Evolutionary conservation across 169 alveolate species (phyloP).

Genomic region (Perkinsus marinus): DNA sequence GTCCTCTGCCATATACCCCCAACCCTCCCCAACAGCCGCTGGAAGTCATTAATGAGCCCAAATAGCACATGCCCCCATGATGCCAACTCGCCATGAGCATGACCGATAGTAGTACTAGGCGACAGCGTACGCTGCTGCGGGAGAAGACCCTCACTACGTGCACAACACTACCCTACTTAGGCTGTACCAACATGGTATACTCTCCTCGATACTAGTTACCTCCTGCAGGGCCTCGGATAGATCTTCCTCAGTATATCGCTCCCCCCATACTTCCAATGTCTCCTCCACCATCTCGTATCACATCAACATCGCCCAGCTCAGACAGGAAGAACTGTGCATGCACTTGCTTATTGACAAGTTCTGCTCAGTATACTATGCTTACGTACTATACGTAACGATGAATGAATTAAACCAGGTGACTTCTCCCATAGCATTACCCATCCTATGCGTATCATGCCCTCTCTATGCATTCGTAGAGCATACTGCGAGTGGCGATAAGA

Average conservation of each 20-base stretch:
- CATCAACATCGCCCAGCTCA: not conserved
- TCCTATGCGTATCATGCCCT: not conserved
- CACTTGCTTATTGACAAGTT: not conserved
- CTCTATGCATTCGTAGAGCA: not conserved
- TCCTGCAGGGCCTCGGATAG: not conserved
- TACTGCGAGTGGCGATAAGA: not conserved
- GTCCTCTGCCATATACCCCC: not conserved
- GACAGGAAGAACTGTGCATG: not conserved
- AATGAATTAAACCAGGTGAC: not conserved
- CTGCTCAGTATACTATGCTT: not conserved
- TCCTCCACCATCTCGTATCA: not conserved
- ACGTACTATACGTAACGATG: not conserved
- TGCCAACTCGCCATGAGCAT: not conserved
- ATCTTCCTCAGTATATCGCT: not conserved
- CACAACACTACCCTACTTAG: not conserved
- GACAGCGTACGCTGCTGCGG: not conserved
- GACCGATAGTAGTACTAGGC: not conserved
- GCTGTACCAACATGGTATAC: not conserved
- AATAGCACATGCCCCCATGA: not conserved
- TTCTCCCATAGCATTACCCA: not conserved
- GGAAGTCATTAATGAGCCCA: not conserved
- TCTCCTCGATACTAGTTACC: not conserved
- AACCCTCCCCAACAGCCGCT: not conserved
- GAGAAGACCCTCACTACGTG: not conserved
- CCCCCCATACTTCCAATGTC: not conserved